Percentiles rank a stretch among this genome's conserved stretches.
Evolutionary conservation across 805 yeast species (phyloP).

Genomic region (Saccharomycodes ludwigii): DNA sequence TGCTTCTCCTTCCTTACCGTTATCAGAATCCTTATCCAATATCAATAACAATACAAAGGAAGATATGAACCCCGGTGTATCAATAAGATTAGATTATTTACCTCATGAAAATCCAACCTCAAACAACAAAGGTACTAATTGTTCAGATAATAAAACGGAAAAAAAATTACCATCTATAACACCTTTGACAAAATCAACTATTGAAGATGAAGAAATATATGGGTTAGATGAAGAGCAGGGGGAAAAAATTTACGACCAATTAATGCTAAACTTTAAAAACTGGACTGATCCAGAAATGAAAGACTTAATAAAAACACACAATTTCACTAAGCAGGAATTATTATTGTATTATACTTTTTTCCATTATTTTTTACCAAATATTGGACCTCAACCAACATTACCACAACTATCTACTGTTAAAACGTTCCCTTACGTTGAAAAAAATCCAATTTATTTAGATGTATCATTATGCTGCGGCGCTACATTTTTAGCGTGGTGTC

Average conservation of each 20-base stretch:
- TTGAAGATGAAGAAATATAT: constrained; percentile 6
- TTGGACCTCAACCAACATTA: constrained; percentile 13
- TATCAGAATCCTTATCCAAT: background rate
- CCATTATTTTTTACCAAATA: constrained; percentile 11
- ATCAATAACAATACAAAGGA: background rate
- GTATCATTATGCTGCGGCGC: constrained; percentile 14
- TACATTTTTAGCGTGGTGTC: constrained; percentile 14
- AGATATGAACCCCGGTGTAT: background rate
- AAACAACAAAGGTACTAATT: background rate
- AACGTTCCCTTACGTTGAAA: constrained; percentile 11
- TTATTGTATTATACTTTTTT: constrained; percentile 11
- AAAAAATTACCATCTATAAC: constrained; percentile 2
- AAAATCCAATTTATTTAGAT: constrained; percentile 10
- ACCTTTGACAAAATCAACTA: no score
- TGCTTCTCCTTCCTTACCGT: background rate
- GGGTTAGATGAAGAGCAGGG: constrained; percentile 7
- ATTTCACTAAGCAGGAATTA: constrained; percentile 8
- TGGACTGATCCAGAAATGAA: constrained; percentile 4
- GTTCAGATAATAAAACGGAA: constrained; percentile 3
- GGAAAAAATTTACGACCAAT: constrained; percentile 4
- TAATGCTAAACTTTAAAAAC: constrained; percentile 6
- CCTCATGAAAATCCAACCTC: background rate
- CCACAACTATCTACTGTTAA: constrained; percentile 12
- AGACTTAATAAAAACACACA: constrained; percentile 2
- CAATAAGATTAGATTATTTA: background rate